A percentile compares a stretch with the other conserved stretches of the same genome.
These are phyloP conservation scores for Simplicillium sp. DNA, from an alignment of 2,329 filamentous ascomycete genomes.

Conservation along the genomic window DNA sequence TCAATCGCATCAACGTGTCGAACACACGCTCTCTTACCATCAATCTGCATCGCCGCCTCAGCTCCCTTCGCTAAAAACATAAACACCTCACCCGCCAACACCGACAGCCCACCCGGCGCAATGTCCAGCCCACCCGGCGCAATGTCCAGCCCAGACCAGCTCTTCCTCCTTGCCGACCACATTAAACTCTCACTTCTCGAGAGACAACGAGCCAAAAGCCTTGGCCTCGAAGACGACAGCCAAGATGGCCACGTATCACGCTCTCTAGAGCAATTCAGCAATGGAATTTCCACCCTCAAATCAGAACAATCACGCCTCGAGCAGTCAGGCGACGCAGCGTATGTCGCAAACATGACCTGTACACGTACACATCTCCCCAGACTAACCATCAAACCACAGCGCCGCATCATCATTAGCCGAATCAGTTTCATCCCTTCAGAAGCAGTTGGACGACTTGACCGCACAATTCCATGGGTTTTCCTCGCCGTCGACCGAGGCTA, in stretches of 20 bases:
- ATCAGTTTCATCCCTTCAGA: slow-evolving; percentile 57
- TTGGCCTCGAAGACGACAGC: slow-evolving; percentile 68
- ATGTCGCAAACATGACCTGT: slow-evolving; percentile 8
- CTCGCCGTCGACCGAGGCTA: slow-evolving; percentile 36
- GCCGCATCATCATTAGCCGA: slow-evolving; percentile 44
- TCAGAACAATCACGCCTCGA: slow-evolving; percentile 54
- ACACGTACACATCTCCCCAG: neutral
- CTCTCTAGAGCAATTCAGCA: slow-evolving; percentile 76
- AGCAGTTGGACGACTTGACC: slow-evolving; percentile 67
- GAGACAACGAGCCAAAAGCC: slow-evolving; percentile 72
- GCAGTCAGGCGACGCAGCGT: slow-evolving; percentile 56
- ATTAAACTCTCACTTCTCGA: slow-evolving; percentile 94
- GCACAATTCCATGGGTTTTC: slow-evolving; percentile 69
- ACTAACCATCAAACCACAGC: slow-evolving; percentile 18
- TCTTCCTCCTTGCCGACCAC: slow-evolving; percentile 90
- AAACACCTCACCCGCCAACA: too few relatives aligned
- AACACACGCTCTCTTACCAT: too few relatives aligned
- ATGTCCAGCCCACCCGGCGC: too few relatives aligned
- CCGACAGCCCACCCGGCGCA: too few relatives aligned
- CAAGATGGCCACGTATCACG: slow-evolving; percentile 85
- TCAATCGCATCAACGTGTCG: too few relatives aligned
- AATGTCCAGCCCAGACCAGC: slow-evolving; percentile 52
- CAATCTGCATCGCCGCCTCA: too few relatives aligned
- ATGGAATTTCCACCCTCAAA: slow-evolving; percentile 65
- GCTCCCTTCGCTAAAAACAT: too few relatives aligned